A percentile compares a stretch with the other conserved stretches of the same genome.
phyloP scores from a whole-genome alignment of 148 eudicot genomes.

The Vaccinium corymbosum region DNA sequence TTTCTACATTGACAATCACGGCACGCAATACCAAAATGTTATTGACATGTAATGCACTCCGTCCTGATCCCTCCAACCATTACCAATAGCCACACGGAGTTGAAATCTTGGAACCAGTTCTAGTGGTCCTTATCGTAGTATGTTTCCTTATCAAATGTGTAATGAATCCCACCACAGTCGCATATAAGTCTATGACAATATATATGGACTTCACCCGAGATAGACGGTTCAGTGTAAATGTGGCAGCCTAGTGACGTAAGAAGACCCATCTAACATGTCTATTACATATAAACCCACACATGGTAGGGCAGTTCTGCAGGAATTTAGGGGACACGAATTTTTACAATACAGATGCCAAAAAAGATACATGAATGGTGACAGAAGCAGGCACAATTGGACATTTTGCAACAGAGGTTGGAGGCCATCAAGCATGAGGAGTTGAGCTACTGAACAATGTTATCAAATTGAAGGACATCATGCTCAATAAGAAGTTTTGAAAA shows the following conservation, averaged over 20 bases:
- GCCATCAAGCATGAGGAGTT: not conserved
- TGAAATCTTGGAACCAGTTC: not conserved
- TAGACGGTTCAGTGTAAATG: not conserved
- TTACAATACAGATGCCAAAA: not conserved
- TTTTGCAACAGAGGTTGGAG: not conserved
- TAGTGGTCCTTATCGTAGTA: not conserved
- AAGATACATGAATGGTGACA: not conserved
- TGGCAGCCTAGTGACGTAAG: not conserved
- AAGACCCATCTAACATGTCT: not conserved
- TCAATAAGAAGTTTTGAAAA: not conserved
- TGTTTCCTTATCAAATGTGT: not conserved
- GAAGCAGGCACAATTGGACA: not conserved
- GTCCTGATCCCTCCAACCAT: not conserved
- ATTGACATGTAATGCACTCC: not conserved
- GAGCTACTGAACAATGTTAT: not conserved
- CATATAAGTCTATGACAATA: not conserved
- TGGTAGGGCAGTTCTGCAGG: not conserved
- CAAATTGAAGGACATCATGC: not conserved
- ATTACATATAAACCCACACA: not conserved
- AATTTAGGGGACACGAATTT: not conserved
- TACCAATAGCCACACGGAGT: not conserved
- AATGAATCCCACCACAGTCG: not conserved
- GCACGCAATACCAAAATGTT: not conserved
- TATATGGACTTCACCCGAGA: not conserved
- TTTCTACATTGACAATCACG: not conserved